Evolutionary conservation across 306 rosid species (phyloP), one percentile per base, ranked within the genome.

Genomic region (Spatholobus suberectus): DNA sequence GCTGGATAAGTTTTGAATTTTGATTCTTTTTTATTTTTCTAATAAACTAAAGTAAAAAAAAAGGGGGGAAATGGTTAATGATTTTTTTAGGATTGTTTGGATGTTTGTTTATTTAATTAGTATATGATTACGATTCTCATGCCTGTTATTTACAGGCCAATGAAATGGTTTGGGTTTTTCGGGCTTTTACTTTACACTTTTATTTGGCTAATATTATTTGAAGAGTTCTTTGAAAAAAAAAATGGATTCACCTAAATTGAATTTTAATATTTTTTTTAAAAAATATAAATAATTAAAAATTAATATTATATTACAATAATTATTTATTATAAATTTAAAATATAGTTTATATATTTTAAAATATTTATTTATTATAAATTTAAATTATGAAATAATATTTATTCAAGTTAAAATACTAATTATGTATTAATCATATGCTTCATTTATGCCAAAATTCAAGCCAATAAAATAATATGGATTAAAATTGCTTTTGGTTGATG

Each of bases 1-100:
- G 91, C 82, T 54, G 83, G 93, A 37, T 83, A 17, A 71, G 57
- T 51, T 49, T 65, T 75, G 35, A 29, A 35, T 78, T 82, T 40
- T 69, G 26, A 24, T 15, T 40, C 8, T 29, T 14, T 7, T 15
- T 14, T 27, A 13, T 54, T 15, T 13, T 7, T 4, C 3, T 34
- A 78, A 38, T 41, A 71, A 78, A 24, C 15, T 49, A 38, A 46
- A 57, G 0, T 0, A 1, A 73, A 55, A 34, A 8, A 13, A 2
- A 54, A 13, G n/a, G n/a, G 9, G 26, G 4, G n/a, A 63, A 40
- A 63, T 6, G 46, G 27, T 15, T 0, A 26, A 55, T 14, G 2
- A 24, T 18, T 41, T 21, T 66, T 13, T 20, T 12, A 18, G 61
- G 73, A 57, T 38, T 75, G 75, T 63, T 75, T 47, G 74, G 26